Evolutionary conservation across 2,329 filamentous ascomycete species (phyloP).

Genomic region (Fusarium neocosmosporiellum): DNA sequence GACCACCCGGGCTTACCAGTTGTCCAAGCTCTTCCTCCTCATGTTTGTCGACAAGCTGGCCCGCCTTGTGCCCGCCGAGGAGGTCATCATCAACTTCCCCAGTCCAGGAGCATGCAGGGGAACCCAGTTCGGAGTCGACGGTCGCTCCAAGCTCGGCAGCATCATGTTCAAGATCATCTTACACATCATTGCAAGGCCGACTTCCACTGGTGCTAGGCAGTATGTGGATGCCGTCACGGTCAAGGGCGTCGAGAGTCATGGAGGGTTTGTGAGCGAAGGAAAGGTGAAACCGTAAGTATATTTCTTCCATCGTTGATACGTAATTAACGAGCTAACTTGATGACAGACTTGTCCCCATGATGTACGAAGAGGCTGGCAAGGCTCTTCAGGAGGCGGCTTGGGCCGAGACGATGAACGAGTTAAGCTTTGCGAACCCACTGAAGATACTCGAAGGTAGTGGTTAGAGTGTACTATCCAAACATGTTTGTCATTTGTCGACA

Average conservation of each 20-base stretch:
- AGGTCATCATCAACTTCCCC: constrained; percentile 59
- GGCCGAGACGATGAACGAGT: constrained; percentile 37
- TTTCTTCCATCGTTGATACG: neutral
- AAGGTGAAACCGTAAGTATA: constrained; percentile 40
- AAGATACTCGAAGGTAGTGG: constrained; percentile 8
- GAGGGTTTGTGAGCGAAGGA: constrained; percentile 41
- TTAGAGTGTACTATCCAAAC: neutral
- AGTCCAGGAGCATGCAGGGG: constrained; percentile 59
- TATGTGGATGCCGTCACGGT: constrained; percentile 39
- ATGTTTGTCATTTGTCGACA: neutral
- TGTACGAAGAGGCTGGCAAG: constrained; percentile 35
- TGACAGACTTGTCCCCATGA: constrained; percentile 26
- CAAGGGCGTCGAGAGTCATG: constrained; percentile 39
- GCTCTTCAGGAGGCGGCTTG: constrained; percentile 33
- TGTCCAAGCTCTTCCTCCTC: constrained; percentile 49
- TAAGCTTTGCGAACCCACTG: constrained; percentile 33
- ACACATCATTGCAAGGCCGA: constrained; percentile 20
- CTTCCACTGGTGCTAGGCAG: constrained; percentile 30
- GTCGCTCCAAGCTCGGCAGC: constrained; percentile 20
- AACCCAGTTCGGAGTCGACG: constrained; percentile 54
- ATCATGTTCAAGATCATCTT: constrained; percentile 23
- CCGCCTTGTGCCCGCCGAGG: constrained; percentile 50
- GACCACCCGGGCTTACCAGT: constrained; percentile 24
- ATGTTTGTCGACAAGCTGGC: constrained; percentile 52
- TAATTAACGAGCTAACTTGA: neutral